phyloP scores from a whole-genome alignment of 306 rosid genomes.

The Cyclanthera cordifolia region DNA sequence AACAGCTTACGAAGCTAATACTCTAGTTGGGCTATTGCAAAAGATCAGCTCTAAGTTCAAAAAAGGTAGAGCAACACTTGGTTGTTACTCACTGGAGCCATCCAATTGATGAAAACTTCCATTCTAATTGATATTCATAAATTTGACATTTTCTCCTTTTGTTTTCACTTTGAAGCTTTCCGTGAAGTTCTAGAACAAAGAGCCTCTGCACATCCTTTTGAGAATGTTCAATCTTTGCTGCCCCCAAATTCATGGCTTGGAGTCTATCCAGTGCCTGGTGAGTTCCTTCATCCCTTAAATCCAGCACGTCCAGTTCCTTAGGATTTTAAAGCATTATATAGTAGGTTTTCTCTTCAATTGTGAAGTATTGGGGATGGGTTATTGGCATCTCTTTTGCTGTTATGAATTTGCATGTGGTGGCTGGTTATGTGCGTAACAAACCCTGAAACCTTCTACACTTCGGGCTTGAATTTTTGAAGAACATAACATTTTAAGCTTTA shows the following conservation, averaged over 20 bases:
- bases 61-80: constrained; percentile 42
- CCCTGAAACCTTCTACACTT: background rate
- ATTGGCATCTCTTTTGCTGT: background rate
- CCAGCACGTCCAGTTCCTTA: background rate
- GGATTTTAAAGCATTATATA: constrained; percentile 6
- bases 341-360: background rate
- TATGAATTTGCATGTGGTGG: background rate
- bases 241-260: constrained; percentile 97
- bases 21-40: constrained; percentile 76
- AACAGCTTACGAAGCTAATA: constrained; percentile 62
- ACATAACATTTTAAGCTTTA: background rate
- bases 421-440: no score
- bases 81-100: background rate
- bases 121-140: constrained; percentile 2
- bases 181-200: constrained; percentile 86
- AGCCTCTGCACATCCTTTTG: constrained; percentile 94
- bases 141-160: constrained; percentile 5
- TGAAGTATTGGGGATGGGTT: background rate
- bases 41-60: constrained; percentile 84
- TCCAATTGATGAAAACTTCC: constrained; percentile 11
- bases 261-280: constrained; percentile 72
- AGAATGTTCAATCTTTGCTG: constrained; percentile 86
- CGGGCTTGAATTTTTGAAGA: background rate
- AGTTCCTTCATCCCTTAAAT: constrained; percentile 23
- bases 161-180: constrained; percentile 43